phyloP scores from a whole-genome alignment of 2,329 filamentous ascomycete genomes.

The Aspergillus sojae region DNA sequence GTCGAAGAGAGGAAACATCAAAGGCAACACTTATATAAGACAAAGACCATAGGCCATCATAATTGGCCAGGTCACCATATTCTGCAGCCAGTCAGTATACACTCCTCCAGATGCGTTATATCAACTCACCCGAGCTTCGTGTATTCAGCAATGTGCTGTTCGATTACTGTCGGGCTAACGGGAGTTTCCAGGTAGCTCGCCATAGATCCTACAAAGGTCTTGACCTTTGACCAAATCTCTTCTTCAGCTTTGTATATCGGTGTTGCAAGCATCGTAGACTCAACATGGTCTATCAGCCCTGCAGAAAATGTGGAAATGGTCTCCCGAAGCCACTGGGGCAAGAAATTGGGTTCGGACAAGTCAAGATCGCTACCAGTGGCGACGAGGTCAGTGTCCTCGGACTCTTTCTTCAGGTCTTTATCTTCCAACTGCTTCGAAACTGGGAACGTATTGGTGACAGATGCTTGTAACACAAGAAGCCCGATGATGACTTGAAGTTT shows the following conservation, averaged over 20 bases:
- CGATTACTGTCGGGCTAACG: background rate
- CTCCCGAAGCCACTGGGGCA: background rate
- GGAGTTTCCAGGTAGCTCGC: background rate
- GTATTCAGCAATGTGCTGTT: background rate
- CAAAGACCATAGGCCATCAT: background rate
- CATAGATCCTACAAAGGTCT: background rate
- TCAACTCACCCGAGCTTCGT: background rate
- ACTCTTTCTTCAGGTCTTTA: background rate
- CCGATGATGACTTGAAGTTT: slow-evolving; percentile 10
- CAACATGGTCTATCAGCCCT: background rate
- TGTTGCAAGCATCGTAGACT: background rate
- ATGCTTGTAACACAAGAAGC: slow-evolving; percentile 7
- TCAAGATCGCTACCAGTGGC: background rate
- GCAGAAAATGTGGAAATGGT: background rate
- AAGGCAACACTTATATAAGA: background rate
- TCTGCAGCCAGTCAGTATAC: background rate
- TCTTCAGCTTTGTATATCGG: background rate
- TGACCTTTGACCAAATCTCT: background rate
- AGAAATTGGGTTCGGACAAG: background rate
- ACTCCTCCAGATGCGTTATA: too few species aligned
- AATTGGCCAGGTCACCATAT: background rate
- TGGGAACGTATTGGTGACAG: background rate
- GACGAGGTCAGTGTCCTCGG: background rate
- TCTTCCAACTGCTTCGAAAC: background rate
- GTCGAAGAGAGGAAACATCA: background rate